phyloP scores from a whole-genome alignment of 441 rosid genomes.

The Gossypium aridum region DNA sequence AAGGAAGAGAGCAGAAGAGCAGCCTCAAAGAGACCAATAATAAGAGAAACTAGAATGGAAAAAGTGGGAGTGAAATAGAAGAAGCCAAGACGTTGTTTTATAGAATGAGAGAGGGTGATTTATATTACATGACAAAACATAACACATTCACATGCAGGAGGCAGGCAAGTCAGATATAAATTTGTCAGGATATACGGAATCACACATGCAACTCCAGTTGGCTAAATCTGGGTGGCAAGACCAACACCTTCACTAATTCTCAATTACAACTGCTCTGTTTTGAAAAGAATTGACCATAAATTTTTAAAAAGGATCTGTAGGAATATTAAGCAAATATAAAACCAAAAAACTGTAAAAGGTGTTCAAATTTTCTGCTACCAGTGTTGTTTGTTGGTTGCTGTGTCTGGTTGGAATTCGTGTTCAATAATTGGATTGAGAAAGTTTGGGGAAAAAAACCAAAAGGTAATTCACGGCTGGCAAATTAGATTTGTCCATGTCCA shows the following conservation, averaged over 20 bases:
- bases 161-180: neutral
- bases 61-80: neutral
- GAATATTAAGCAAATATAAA: neutral
- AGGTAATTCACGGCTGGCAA: no score
- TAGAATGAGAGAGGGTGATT: neutral
- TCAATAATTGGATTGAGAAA: neutral
- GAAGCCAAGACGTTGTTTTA: neutral
- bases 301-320: neutral
- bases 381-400: neutral
- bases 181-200: neutral
- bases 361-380: neutral
- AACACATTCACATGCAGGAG: neutral
- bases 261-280: neutral
- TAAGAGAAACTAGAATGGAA: no score
- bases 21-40: no score
- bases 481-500: no score
- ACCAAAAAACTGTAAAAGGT: neutral
- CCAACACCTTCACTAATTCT: no score
- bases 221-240: neutral
- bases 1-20: no score
- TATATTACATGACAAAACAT: neutral
- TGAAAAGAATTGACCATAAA: neutral
- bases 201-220: conserved; percentile 5
- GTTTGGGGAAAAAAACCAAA: no score
- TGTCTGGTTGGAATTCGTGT: neutral